Conservation (phyloP, 2,329 filamentous ascomycete species). For the Mycosphaerella sp. region DNA sequence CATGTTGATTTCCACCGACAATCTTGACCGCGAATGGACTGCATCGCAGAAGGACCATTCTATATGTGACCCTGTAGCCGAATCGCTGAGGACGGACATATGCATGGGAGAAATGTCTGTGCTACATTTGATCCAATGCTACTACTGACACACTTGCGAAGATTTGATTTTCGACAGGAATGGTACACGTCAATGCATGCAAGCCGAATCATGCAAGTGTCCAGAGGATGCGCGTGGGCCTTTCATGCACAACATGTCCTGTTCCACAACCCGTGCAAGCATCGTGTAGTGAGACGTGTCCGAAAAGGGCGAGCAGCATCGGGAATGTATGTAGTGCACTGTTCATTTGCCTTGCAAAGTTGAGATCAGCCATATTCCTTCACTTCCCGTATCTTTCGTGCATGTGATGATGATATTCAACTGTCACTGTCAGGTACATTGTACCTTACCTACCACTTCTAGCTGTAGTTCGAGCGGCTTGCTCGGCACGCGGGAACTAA, state of each 20-base stretch:
- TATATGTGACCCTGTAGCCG: no score
- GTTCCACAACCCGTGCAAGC: constrained; percentile 3
- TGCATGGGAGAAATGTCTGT: background rate
- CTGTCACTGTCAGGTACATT: background rate
- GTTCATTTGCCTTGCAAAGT: constrained; percentile 12
- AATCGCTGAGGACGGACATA: background rate
- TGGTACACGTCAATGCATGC: background rate
- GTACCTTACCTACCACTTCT: background rate
- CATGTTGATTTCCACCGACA: no score
- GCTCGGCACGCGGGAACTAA: background rate
- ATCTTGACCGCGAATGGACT: no score
- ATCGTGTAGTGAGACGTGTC: constrained; percentile 4
- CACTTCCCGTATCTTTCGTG: background rate
- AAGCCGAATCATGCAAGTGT: background rate
- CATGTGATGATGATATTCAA: background rate
- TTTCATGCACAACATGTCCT: background rate
- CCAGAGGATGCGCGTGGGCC: no score
- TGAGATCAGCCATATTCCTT: background rate
- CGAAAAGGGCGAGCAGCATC: constrained; percentile 10
- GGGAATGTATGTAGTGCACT: constrained; percentile 8
- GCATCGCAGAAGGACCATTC: no score
- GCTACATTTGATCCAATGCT: background rate
- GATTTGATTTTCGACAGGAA: background rate
- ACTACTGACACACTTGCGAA: background rate
- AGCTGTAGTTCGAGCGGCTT: background rate